phyloP scores from a whole-genome alignment of 148 eudicot genomes.

The Arctostaphylos glauca region DNA sequence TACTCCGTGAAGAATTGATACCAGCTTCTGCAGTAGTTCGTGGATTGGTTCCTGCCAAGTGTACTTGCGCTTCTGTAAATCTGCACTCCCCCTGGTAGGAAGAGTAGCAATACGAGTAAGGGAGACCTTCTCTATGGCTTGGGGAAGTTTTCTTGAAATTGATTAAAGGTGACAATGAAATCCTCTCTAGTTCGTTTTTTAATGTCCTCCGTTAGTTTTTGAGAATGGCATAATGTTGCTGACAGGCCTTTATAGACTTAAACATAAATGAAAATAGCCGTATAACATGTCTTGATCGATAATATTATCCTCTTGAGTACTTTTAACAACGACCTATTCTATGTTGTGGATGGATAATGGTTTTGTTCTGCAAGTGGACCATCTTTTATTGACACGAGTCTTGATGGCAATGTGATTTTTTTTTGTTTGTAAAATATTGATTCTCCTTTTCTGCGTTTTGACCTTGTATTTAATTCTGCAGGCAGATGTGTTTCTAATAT shows the following conservation, averaged over 20 bases:
- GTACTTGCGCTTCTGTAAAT: background rate
- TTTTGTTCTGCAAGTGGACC: background rate
- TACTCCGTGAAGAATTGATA: background rate
- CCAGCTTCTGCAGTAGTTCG: background rate
- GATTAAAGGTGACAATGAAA: background rate
- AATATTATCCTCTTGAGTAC: background rate
- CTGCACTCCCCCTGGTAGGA: background rate
- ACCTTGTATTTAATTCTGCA: conserved; percentile 33
- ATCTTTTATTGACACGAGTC: background rate
- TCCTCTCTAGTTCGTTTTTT: background rate
- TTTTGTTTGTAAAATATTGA: background rate
- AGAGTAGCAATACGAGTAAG: background rate
- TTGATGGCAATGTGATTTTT: background rate
- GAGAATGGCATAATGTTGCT: background rate
- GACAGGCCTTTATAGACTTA: background rate
- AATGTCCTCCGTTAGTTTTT: background rate
- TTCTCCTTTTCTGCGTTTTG: conserved; percentile 6
- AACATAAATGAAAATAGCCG: background rate
- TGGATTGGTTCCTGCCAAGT: background rate
- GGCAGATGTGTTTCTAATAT: conserved; percentile 77
- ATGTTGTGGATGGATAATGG: background rate
- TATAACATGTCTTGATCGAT: background rate
- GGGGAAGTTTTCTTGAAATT: background rate
- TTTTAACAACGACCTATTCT: background rate
- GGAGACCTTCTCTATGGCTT: background rate